Conservation (phyloP, 2,329 filamentous ascomycete genomes). For the Aspergillus vadensis region DNA sequence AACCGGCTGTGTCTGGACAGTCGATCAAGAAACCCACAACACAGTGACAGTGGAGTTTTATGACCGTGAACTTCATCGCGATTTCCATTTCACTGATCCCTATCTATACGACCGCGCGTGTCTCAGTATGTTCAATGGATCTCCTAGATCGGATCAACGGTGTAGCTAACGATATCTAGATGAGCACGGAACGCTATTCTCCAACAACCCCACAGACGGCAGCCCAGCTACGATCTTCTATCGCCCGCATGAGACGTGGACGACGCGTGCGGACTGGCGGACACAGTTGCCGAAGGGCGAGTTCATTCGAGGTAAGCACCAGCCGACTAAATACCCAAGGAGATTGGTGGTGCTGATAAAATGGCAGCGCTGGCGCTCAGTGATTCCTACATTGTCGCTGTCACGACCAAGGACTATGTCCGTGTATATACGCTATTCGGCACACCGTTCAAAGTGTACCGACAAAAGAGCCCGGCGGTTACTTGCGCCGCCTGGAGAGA, state of each 20-base stretch:
- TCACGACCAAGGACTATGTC: constrained; percentile 83
- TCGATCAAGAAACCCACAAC: constrained; percentile 89
- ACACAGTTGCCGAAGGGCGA: constrained; percentile 87
- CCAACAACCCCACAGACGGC: constrained; percentile 68
- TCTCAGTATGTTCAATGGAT: constrained; percentile 57
- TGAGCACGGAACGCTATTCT: constrained; percentile 82
- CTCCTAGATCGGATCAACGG: neutral
- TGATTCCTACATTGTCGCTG: constrained; percentile 86
- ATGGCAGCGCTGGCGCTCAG: constrained; percentile 76
- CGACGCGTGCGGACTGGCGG: constrained; percentile 83
- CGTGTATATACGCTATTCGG: constrained; percentile 92
- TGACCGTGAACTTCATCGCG: constrained; percentile 85
- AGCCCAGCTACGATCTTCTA: constrained; percentile 88
- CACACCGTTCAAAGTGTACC: constrained; percentile 82
- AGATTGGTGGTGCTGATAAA: neutral
- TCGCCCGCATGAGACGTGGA: constrained; percentile 96
- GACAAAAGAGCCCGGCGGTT: constrained; percentile 90
- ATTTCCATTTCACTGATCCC: constrained; percentile 97
- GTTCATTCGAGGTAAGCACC: constrained; percentile 60
- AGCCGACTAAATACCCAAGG: neutral
- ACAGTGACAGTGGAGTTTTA: constrained; percentile 98
- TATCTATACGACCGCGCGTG: constrained; percentile 97
- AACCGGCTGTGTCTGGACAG: constrained; percentile 93
- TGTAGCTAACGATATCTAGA: constrained; percentile 44
- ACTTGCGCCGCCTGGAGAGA: constrained; percentile 93